phyloP scores from a whole-genome alignment of 768 basidiomycete species.

The Clavulina sp. region DNA sequence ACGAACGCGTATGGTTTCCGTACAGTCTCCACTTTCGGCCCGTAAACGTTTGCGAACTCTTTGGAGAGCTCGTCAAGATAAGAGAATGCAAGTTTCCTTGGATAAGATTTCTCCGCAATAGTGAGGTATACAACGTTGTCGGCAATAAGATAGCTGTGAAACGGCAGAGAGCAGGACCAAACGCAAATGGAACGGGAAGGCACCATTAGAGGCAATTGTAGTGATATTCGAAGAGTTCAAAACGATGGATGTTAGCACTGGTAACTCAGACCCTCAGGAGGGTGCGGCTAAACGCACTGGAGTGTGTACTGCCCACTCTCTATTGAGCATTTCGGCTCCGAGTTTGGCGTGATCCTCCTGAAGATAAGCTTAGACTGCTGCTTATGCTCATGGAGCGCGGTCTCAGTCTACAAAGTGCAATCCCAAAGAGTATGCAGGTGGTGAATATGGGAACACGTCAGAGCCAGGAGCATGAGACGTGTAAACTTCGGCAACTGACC shows the following conservation, averaged over 20 bases:
- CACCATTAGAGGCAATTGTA: neutral
- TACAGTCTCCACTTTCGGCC: constrained; percentile 77
- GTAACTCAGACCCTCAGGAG: neutral
- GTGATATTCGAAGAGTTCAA: constrained; percentile 3
- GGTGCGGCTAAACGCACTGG: no score
- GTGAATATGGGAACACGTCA: no score
- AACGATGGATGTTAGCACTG: no score
- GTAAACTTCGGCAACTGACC: constrained; percentile 28
- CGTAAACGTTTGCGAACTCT: constrained; percentile 87
- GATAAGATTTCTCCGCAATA: constrained; percentile 93
- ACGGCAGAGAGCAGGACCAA: neutral
- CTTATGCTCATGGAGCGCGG: constrained; percentile 89
- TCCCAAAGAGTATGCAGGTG: no score
- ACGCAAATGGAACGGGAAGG: neutral
- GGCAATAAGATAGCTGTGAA: constrained; percentile 72
- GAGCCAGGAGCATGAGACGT: neutral
- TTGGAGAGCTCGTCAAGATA: constrained; percentile 94
- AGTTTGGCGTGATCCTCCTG: constrained; percentile 80
- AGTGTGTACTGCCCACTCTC: constrained; percentile 91
- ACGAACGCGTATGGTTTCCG: constrained; percentile 98
- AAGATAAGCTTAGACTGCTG: constrained; percentile 97
- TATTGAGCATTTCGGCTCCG: constrained; percentile 91
- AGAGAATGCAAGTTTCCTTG: constrained; percentile 90
- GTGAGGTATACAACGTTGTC: constrained; percentile 91
- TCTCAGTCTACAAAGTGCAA: constrained; percentile 80